These are phyloP conservation scores for Cryptococcus sp. DNA, from an alignment of 1,284 basidiomycete genomes.

Conservation along the genomic window DNA sequence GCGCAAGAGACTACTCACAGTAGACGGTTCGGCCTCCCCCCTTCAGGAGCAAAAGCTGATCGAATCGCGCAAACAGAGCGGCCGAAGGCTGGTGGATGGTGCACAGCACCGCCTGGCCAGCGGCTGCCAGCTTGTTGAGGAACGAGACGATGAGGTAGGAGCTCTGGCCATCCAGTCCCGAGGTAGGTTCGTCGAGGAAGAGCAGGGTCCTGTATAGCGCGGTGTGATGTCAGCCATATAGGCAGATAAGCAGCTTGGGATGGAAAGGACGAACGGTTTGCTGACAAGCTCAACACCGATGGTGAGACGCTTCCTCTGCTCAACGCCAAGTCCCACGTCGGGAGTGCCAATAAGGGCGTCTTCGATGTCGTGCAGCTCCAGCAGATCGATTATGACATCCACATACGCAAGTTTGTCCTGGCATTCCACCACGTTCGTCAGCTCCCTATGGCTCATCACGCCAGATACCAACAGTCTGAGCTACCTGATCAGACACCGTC, in stretches of 20 bases:
- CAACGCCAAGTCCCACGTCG: conserved; percentile 53
- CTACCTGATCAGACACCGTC: conserved; percentile 57
- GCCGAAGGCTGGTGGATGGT: conserved; percentile 41
- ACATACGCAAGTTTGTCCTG: conserved; percentile 55
- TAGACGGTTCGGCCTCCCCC: conserved; percentile 54
- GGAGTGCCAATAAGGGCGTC: conserved; percentile 53
- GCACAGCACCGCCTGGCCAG: conserved; percentile 56
- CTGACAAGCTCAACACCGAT: conserved; percentile 59
- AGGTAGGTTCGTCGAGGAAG: conserved; percentile 53
- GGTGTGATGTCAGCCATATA: not conserved
- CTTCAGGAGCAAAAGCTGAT: conserved; percentile 52
- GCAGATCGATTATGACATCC: conserved; percentile 54
- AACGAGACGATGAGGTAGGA: conserved; percentile 56
- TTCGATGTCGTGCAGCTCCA: conserved; percentile 53
- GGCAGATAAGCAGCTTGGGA: too few relatives aligned
- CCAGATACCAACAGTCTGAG: not conserved
- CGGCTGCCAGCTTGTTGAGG: conserved; percentile 65
- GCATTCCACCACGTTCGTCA: not conserved
- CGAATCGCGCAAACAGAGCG: conserved; percentile 46
- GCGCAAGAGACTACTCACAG: conserved; percentile 17
- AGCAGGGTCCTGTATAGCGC: conserved; percentile 36
- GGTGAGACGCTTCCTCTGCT: conserved; percentile 55
- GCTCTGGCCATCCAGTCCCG: conserved; percentile 56
- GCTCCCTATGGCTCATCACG: not conserved
- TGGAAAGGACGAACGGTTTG: conserved; percentile 51